phyloP scores from a whole-genome alignment of 1,284 basidiomycete genomes.

The Thelephora terrestris region DNA sequence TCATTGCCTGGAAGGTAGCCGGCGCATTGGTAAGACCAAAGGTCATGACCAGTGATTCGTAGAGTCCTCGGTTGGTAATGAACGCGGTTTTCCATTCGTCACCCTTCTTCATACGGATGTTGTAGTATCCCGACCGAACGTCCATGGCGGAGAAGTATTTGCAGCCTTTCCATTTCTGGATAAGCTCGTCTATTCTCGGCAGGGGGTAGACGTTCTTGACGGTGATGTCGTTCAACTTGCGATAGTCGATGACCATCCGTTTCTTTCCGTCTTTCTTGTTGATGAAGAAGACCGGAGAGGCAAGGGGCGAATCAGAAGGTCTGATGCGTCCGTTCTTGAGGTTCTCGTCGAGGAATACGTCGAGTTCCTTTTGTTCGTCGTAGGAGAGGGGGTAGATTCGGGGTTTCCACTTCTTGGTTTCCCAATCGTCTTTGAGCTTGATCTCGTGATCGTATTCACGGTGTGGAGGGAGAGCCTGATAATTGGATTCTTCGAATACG shows the following conservation, averaged over 20 bases:
- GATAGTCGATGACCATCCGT: slow-evolving; percentile 11
- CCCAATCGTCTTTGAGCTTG: too few species aligned
- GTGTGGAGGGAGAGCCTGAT: slow-evolving; percentile 9
- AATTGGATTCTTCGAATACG: slow-evolving; percentile 8
- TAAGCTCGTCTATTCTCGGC: slow-evolving; percentile 18
- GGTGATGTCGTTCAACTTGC: slow-evolving; percentile 9
- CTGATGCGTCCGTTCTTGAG: slow-evolving; percentile 20
- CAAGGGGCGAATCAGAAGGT: slow-evolving; percentile 18
- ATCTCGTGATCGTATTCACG: slow-evolving; percentile 3
- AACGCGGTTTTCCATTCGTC: slow-evolving; percentile 26
- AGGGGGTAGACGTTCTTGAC: slow-evolving; percentile 16
- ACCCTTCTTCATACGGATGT: slow-evolving; percentile 17
- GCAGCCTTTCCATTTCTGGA: slow-evolving; percentile 11
- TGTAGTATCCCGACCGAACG: slow-evolving; percentile 10
- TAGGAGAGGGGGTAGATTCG: slow-evolving; percentile 14
- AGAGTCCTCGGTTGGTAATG: slow-evolving; percentile 15
- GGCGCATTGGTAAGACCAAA: slow-evolving; percentile 29
- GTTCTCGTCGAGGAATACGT: slow-evolving; percentile 18
- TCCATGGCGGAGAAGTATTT: slow-evolving; percentile 19
- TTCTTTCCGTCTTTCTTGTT: slow-evolving; percentile 16
- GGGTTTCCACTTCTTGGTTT: too few species aligned
- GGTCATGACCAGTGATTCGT: slow-evolving; percentile 16
- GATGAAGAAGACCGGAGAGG: slow-evolving; percentile 17
- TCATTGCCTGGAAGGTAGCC: slow-evolving; percentile 16
- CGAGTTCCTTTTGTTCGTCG: slow-evolving; percentile 13